Evolutionary conservation across 371 early-diverging fungal genomes (phyloP), one percentile per base, ranked within the genome.

Genomic region (Chytridiales sp.): DNA sequence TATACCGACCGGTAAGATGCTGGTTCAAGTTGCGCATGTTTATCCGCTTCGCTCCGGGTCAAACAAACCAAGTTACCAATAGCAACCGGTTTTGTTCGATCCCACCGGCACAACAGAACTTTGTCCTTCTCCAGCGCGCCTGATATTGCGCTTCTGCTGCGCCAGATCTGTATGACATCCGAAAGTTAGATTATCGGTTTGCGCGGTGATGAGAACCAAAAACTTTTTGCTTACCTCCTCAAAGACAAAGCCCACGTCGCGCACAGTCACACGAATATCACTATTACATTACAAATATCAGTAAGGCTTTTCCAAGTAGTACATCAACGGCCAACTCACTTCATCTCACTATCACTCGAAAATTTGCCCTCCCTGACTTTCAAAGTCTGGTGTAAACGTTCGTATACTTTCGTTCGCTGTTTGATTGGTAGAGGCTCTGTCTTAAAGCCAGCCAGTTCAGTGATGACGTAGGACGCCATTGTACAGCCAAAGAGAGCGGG

Each of bases 401-500:
- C 61, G 59, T 93, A 93, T 1, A 88, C 76, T 4, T 84, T 81
- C 9, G 87, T 82, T 39, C 94, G 86, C 35, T 80, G 74, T 38
- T 95, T 94, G 70, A 90, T 81, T 0, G 88, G 79, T 36, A 95
- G 68, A 1, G 95, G 94, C 32, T 90, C 87, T 8, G 85, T 81
- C 17, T 83, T 80, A 68, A 85, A 89, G 1, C 83, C 80, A 2
- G 91, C 88, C n/a, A 97, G 70, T 53, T 82, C 79, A 21, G 89
- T 84, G 29, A 92, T 75, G 13, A 92, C 88, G 62, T 87, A 86
- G 0, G 91, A 87, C 2, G 93, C 95, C 75, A 97, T 87, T 11
- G 92, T 77, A 78, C 88, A 88, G 19, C 95, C 97, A 76, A 95
- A 97, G 72, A 95, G 86, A 17, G 94, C 93, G 0, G 97, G 95